A percentile compares a stretch with the other conserved stretches of the same genome.
Conservation (phyloP, 345 rosid species). For the Limnanthes douglasii region DNA sequence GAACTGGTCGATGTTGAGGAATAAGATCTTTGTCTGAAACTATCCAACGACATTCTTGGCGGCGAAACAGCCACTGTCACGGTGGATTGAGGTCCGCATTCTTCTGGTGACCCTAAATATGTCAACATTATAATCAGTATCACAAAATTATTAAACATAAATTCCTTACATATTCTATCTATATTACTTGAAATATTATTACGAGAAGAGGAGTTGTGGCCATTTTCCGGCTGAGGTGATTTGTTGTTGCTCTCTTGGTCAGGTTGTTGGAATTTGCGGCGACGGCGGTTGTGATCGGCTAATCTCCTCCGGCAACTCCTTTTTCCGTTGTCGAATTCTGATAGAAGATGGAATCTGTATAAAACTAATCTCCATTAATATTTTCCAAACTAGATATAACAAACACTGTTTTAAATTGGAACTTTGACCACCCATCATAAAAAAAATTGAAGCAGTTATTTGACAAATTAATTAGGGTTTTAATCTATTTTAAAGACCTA, state of each 20-base stretch:
- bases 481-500: too few relatives aligned
- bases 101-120: conserved; percentile 51
- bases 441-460: too few relatives aligned
- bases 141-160: not conserved
- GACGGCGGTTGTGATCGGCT: conserved; percentile 94
- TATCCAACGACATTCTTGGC: conserved; percentile 63
- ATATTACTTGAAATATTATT: conserved; percentile 6
- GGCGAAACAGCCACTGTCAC: too few relatives aligned
- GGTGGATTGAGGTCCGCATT: conserved; percentile 46
- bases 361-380: too few relatives aligned
- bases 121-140: not conserved
- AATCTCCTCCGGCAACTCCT: conserved; percentile 91
- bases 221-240: conserved; percentile 16
- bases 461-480: too few relatives aligned
- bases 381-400: too few relatives aligned
- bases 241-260: conserved; percentile 32
- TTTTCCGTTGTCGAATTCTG: conserved; percentile 93
- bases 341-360: conserved; percentile 75
- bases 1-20: conserved; percentile 20
- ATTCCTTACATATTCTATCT: not conserved
- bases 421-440: too few relatives aligned
- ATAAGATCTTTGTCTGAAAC: conserved; percentile 59
- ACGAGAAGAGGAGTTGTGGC: conserved; percentile 26
- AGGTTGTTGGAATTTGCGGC: conserved; percentile 65
- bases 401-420: too few relatives aligned